Evolutionary conservation across 805 yeast species (phyloP).

Genomic region (Candida cerambycidarum): DNA sequence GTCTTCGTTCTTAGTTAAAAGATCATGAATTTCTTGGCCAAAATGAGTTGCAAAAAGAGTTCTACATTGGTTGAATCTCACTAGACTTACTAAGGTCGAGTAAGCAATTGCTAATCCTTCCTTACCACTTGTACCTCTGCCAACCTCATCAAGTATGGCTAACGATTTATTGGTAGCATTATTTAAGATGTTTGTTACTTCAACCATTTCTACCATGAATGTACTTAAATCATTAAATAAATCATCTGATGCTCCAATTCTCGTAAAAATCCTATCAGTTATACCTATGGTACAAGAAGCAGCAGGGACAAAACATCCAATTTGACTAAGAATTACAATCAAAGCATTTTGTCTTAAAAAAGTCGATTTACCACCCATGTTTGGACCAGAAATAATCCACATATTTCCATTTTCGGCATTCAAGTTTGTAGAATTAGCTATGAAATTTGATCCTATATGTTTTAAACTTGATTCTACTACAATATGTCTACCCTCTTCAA

Average conservation of each 20-base stretch:
- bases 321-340: constrained; percentile 60
- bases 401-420: constrained; percentile 9
- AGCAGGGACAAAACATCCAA: constrained; percentile 73
- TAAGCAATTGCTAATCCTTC: constrained; percentile 87
- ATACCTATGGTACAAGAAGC: constrained; percentile 56
- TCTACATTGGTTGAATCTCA: constrained; percentile 57
- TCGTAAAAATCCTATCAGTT: constrained; percentile 73
- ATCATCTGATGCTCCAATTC: constrained; percentile 87
- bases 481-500: constrained; percentile 73
- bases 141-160: constrained; percentile 73
- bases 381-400: constrained; percentile 80
- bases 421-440: constrained; percentile 38
- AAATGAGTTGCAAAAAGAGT: constrained; percentile 91
- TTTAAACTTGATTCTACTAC: constrained; percentile 79
- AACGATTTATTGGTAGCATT: constrained; percentile 57
- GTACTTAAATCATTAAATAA: constrained; percentile 76
- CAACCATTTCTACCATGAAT: constrained; percentile 79
- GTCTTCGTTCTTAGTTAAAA: constrained; percentile 23
- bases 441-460: constrained; percentile 47
- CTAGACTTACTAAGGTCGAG: constrained; percentile 63
- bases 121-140: constrained; percentile 80
- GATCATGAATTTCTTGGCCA: constrained; percentile 38
- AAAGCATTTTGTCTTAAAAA: constrained; percentile 74
- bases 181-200: constrained; percentile 59
- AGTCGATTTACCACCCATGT: constrained; percentile 87